Percentiles rank a stretch among this genome's conserved stretches.
These are phyloP conservation scores for Backusella circina DNA, from an alignment of 192 early-diverging fungal genomes.

Conservation along the genomic window DNA sequence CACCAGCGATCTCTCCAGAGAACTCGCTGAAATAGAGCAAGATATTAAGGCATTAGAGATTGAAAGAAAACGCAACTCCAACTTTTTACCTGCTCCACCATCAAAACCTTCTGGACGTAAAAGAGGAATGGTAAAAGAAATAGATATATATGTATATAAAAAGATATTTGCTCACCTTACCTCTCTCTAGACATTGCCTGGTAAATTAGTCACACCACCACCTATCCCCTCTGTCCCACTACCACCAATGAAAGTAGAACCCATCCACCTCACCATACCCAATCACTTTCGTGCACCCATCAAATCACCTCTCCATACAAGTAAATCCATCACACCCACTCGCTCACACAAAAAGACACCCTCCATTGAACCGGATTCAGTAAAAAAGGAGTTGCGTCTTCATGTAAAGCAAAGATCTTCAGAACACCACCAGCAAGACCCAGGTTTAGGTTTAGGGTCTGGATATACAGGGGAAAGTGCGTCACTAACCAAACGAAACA, in stretches of 20 bases:
- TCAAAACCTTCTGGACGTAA: constrained; percentile 12
- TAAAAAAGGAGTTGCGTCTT: not conserved
- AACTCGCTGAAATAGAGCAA: not conserved
- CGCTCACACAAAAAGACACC: not conserved
- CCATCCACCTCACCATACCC: constrained; percentile 16
- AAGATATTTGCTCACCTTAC: not conserved
- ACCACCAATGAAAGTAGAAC: constrained; percentile 23
- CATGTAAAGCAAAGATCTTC: not conserved
- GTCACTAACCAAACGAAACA: not conserved
- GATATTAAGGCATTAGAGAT: constrained; percentile 11
- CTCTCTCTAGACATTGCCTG: constrained; percentile 25
- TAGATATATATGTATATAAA: not conserved
- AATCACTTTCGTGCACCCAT: not conserved
- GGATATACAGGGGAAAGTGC: constrained; percentile 1
- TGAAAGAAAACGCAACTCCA: not conserved
- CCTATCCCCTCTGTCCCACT: constrained; percentile 15
- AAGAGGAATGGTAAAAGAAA: constrained; percentile 21
- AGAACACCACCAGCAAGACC: not conserved
- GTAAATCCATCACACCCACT: not conserved
- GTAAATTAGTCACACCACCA: constrained; percentile 27
- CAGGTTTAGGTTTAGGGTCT: constrained; percentile 9
- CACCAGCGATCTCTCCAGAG: not conserved
- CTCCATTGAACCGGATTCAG: not conserved
- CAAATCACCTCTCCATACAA: not conserved
- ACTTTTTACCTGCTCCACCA: not conserved